Conservation (phyloP, 768 basidiomycete species). For the Serpula lacrymans region DNA sequence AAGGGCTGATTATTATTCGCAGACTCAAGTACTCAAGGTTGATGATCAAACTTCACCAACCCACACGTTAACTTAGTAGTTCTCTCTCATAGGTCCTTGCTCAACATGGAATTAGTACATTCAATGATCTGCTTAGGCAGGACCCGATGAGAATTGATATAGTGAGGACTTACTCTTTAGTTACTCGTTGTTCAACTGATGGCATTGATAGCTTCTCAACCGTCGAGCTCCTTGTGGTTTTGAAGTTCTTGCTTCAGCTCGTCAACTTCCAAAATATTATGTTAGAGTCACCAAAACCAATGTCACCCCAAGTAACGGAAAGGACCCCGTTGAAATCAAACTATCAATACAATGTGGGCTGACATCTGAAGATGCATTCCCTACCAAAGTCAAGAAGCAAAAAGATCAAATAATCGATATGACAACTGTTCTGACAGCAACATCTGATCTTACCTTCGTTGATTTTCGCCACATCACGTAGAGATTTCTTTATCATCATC, state of each 20-base stretch:
- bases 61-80: slow-evolving; percentile 7
- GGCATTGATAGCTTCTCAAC: slow-evolving; percentile 59
- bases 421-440: slow-evolving; percentile 71
- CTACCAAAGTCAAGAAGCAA: slow-evolving; percentile 38
- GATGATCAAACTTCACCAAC: neutral
- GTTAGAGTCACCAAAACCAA: slow-evolving; percentile 48
- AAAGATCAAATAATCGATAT: slow-evolving; percentile 48
- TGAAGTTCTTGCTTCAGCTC: slow-evolving; percentile 57
- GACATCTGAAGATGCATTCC: slow-evolving; percentile 21
- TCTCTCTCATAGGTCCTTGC: slow-evolving; percentile 74
- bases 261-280: slow-evolving; percentile 64
- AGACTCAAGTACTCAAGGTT: slow-evolving; percentile 21
- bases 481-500: no score
- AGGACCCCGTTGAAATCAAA: slow-evolving; percentile 52
- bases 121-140: slow-evolving; percentile 53
- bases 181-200: no score
- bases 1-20: no score
- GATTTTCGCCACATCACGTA: slow-evolving; percentile 84
- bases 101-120: slow-evolving; percentile 63
- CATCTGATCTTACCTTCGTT: slow-evolving; percentile 70
- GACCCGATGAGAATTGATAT: slow-evolving; percentile 61
- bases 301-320: slow-evolving; percentile 40
- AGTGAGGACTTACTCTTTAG: slow-evolving; percentile 38
- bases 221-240: slow-evolving; percentile 72
- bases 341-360: slow-evolving; percentile 59